Evolutionary conservation across 345 rosid genomes (phyloP), one percentile per base, ranked within the genome.

Genomic region (Acer campestre): DNA sequence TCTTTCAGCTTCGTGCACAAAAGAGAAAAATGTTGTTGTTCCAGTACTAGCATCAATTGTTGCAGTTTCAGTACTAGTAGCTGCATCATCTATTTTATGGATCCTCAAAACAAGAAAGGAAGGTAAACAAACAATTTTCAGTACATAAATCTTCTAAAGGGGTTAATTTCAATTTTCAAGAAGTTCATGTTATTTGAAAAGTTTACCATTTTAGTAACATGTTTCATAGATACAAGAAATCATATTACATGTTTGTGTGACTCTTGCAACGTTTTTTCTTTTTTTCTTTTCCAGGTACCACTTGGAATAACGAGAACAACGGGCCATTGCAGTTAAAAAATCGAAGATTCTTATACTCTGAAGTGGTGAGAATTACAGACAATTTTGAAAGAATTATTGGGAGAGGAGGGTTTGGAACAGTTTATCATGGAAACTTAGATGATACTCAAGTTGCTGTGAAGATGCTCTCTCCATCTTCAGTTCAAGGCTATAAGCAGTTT

Each of bases 361-460:
- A 80, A 42, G 58, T 83, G 14, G 38, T 58, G 38, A 70, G 27
- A 10, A 80, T 77, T 6, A 77, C 83, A 12, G 62, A 77, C 9
- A 83, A 74, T 67, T 83, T 80, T 53, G 59, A 56, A 31, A 76
- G 40, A 22, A 51, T 59, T 35, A 40, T 80, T 46, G 86, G 83
- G 17, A 70, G 80, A 67, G 81, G 86, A 65, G 86, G 83, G 22
- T 80, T 75, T 70, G 83, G 81, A 66, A 61, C 53, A 53, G 79
- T 83, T 64, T 80, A 77, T 67, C 78, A 61, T 65, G 92, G 91
- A 2, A 51, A 10, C 48, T 77, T 87, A 17, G 81, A 69, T 56
- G 59, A 75, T 1, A 75, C 71, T 23, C 65, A 77, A 73, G 90
- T 90, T 2, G 94, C 90, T 1, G 89, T 90, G 17, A 87, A 89